Evolutionary conservation across 345 rosid species (phyloP).

Genomic region (Abelmoschus esculentus): DNA sequence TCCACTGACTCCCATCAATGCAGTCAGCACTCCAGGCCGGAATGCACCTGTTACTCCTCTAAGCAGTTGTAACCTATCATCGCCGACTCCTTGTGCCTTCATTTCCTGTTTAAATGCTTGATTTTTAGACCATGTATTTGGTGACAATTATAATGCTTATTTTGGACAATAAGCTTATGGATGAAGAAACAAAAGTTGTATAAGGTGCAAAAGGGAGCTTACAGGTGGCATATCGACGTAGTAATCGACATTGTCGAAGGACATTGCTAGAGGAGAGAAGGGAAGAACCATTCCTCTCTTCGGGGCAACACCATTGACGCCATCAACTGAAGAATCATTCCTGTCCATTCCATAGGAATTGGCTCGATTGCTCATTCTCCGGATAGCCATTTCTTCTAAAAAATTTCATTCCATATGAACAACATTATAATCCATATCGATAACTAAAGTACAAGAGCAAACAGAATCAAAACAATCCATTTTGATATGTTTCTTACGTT

Average conservation of each 20-base stretch:
- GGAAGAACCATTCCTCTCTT: constrained; percentile 56
- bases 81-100: constrained; percentile 69
- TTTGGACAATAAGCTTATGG: neutral
- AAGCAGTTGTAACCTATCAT: constrained; percentile 69
- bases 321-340: neutral
- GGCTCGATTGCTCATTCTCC: constrained; percentile 15
- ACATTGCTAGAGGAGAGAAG: constrained; percentile 53
- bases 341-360: neutral
- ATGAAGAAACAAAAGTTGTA: neutral
- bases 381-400: constrained; percentile 12
- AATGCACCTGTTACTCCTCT: constrained; percentile 72
- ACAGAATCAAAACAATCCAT: neutral
- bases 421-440: neutral
- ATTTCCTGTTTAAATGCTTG: constrained; percentile 49
- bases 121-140: neutral
- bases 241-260: constrained; percentile 40
- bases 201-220: neutral
- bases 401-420: neutral
- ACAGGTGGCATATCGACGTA: constrained; percentile 51
- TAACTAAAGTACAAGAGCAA: neutral
- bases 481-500: neutral
- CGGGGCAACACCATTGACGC: constrained; percentile 13
- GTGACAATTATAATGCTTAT: neutral
- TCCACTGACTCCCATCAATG: constrained; percentile 96
- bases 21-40: constrained; percentile 88